These are phyloP conservation scores for Tarenaya hassleriana DNA, from an alignment of 345 rosid genomes.

Conservation along the genomic window DNA sequence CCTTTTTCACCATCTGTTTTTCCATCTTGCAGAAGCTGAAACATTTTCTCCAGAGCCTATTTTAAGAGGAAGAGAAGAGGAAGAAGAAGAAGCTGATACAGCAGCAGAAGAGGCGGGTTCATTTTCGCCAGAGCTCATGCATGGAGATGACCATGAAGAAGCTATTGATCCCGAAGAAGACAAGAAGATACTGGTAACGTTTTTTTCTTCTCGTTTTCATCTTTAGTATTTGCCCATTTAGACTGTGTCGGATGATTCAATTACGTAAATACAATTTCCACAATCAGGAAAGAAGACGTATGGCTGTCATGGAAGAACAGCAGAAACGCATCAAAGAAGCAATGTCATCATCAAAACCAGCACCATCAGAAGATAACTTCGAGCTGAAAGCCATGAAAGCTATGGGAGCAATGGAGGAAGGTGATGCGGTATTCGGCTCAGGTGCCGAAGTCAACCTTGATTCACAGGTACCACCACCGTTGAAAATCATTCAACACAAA, in stretches of 20 bases:
- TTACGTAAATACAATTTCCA: slow-evolving; percentile 11
- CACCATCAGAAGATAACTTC: slow-evolving; percentile 67
- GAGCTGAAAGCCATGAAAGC: slow-evolving; percentile 86
- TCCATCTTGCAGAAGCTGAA: slow-evolving; percentile 36
- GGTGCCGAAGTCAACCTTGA: slow-evolving; percentile 92
- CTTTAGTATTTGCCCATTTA: not conserved
- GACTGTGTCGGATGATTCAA: slow-evolving; percentile 1
- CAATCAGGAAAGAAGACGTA: slow-evolving; percentile 62
- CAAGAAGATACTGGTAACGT: slow-evolving; percentile 62
- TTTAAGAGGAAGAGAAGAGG: slow-evolving; percentile 38
- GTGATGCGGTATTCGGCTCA: slow-evolving; percentile 87
- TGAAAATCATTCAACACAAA: not conserved
- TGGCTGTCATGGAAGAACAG: slow-evolving; percentile 60
- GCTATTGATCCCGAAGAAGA: slow-evolving; percentile 97
- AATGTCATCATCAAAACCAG: slow-evolving; percentile 58
- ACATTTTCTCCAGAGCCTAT: slow-evolving; percentile 61
- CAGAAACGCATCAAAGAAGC: slow-evolving; percentile 69
- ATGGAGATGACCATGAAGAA: slow-evolving; percentile 76
- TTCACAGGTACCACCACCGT: slow-evolving; percentile 47
- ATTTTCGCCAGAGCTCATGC: slow-evolving; percentile 79
- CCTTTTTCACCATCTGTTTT: not conserved
- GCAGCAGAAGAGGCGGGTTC: slow-evolving; percentile 75
- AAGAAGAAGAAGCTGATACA: slow-evolving; percentile 42
- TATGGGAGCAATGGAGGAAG: slow-evolving; percentile 97
- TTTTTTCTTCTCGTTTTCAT: not conserved